phyloP scores from a whole-genome alignment of 495 filamentous ascomycete species.

The Pseudomonodictys pantanalensis region DNA sequence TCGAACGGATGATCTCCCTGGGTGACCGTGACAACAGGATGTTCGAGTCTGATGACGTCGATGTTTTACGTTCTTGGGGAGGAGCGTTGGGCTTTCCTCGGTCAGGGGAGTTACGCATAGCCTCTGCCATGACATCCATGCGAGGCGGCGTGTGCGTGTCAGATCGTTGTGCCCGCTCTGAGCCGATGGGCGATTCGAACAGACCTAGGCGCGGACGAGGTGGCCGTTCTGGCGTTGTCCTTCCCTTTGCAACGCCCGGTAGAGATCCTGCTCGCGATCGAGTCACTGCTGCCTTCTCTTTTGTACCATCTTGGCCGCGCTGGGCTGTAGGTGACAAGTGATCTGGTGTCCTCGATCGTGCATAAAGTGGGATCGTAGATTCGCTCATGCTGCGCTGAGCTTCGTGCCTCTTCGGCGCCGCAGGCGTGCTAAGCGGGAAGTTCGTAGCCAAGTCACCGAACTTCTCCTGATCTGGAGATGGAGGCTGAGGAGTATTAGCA shows the following conservation, averaged over 20 bases:
- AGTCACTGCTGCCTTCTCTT: background rate
- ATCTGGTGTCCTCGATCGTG: slow-evolving; percentile 22
- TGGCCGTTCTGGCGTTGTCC: slow-evolving; percentile 29
- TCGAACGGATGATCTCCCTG: background rate
- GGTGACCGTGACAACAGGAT: background rate
- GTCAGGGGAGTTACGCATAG: slow-evolving; percentile 25
- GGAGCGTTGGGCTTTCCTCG: background rate
- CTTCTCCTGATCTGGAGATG: slow-evolving; percentile 28
- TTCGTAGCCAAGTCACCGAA: slow-evolving; percentile 26
- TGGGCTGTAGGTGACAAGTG: too few species aligned
- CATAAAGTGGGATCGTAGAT: slow-evolving; percentile 27
- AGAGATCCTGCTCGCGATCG: slow-evolving; percentile 12
- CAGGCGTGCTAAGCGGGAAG: slow-evolving; percentile 28
- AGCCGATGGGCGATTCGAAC: slow-evolving; percentile 12
- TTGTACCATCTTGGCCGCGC: background rate
- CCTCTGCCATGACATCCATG: slow-evolving; percentile 32
- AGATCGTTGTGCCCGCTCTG: background rate
- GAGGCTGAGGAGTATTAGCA: slow-evolving; percentile 14
- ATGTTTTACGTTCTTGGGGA: background rate
- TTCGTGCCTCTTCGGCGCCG: slow-evolving; percentile 20
- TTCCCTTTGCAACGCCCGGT: slow-evolving; percentile 8
- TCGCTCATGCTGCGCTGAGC: slow-evolving; percentile 30
- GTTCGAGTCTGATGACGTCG: background rate
- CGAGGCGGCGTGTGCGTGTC: slow-evolving; percentile 13
- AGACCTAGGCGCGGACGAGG: slow-evolving; percentile 26